Base-by-base conservation (phyloP, 345 rosid genomes). In the Euphorbia peplus region DNA sequence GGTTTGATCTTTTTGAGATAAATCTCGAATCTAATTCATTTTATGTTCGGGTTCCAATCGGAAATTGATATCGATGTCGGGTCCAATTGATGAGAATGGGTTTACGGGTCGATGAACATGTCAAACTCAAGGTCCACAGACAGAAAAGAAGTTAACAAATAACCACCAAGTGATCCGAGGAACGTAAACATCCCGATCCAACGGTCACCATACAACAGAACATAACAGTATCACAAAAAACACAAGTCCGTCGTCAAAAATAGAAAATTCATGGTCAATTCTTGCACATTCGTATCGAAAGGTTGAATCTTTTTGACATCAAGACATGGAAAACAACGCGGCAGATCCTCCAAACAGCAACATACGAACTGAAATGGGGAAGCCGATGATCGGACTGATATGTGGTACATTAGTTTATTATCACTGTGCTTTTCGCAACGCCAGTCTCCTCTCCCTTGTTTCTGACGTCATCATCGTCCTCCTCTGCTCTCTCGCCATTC, bases 401-500 rank as follows among this genome's bases (percentile, higher is more conserved):
- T 67, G 76, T n/a, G 80, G 80, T 14, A 55, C 70, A 15, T 64
- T 77, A 39, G 70, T 77, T 15, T 77, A 77, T n/a, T 77, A 91
- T 62, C 99, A 95, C 83, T 91, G 99, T 66, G 96, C 93, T 9
- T 87, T 73, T 70, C 82, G 97, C 37, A 86, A 88, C 66, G 87
- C 99, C 18, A 85, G 85, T 73, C 81, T 91, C 56, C 85, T 95
- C 39, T 88, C 99, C 30, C 86, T 95, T 26, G 73, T 91, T 73
- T 78, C 96, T 63, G 97, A 95, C 71, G 97, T 95, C 67, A 78
- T 91, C 78, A 91, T 95, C 75, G 96, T 91, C 73, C 92, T 91
- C 79, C 95, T 91, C 69, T 95, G 97, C 81, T 95, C 99, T 5
- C 97, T 95, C 75, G 99, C 99, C 75, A 95, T 95, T 70, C 97